Percentiles rank a stretch among this genome's conserved stretches.
Conservation (phyloP, 306 rosid species). For the Cucurbita maxima region DNA sequence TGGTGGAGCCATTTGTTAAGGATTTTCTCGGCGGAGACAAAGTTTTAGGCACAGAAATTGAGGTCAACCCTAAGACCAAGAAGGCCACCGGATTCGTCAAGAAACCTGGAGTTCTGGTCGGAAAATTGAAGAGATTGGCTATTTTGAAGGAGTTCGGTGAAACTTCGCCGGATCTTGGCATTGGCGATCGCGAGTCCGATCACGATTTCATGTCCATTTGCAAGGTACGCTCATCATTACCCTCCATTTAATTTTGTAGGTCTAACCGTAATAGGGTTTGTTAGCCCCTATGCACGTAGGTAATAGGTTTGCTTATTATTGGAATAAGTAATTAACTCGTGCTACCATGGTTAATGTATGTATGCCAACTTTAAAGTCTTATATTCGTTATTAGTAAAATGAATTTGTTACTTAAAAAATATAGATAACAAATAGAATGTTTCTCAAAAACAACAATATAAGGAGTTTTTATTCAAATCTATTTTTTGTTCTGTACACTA, state of each 20-base stretch:
- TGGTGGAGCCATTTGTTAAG: slow-evolving; percentile 89
- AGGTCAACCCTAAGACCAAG: slow-evolving; percentile 85
- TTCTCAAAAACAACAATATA: too few species aligned
- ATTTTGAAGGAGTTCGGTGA: slow-evolving; percentile 64
- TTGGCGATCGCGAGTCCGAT: slow-evolving; percentile 75
- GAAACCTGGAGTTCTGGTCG: slow-evolving; percentile 85
- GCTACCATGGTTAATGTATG: too few species aligned
- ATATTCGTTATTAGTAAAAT: too few species aligned
- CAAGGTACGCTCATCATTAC: slow-evolving; percentile 37
- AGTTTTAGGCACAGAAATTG: slow-evolving; percentile 83
- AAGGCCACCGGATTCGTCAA: slow-evolving; percentile 89
- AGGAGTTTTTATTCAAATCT: too few species aligned
- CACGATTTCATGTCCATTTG: slow-evolving; percentile 90
- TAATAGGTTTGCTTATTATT: not conserved
- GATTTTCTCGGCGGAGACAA: slow-evolving; percentile 78
- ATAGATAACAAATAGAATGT: too few species aligned
- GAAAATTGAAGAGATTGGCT: slow-evolving; percentile 50
- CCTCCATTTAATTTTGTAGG: not conserved
- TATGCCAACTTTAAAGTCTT: too few species aligned
- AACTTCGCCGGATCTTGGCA: slow-evolving; percentile 55
- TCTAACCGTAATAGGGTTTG: not conserved
- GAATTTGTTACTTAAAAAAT: too few species aligned
- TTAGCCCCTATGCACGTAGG: not conserved
- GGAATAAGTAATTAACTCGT: not conserved
- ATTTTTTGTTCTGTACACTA: too few species aligned